phyloP scores from a whole-genome alignment of 2,329 filamentous ascomycete genomes.

The Bipolaris victoriae region DNA sequence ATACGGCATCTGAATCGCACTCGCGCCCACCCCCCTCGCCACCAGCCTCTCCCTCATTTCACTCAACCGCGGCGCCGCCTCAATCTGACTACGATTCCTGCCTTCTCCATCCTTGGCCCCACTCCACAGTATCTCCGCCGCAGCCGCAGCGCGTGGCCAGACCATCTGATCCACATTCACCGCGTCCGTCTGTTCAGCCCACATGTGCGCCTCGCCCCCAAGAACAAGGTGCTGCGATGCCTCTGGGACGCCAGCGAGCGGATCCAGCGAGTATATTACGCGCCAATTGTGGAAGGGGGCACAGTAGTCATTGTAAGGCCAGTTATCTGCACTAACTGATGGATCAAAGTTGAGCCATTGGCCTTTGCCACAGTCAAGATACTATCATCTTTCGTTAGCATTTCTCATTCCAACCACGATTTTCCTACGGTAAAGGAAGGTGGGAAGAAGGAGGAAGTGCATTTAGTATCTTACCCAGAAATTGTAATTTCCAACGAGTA shows the following conservation, averaged over 20 bases:
- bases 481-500: conserved; percentile 76
- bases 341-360: conserved; percentile 76
- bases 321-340: conserved; percentile 59
- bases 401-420: neutral
- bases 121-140: conserved; percentile 81
- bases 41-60: conserved; percentile 81
- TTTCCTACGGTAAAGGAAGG: no score
- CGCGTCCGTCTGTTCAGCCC: conserved; percentile 78
- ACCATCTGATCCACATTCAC: conserved; percentile 76
- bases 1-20: conserved; percentile 73
- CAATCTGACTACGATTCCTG: conserved; percentile 72
- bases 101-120: conserved; percentile 70
- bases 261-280: conserved; percentile 80
- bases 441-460: neutral
- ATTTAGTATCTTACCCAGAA: conserved; percentile 64
- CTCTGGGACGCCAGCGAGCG: conserved; percentile 67
- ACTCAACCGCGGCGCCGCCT: conserved; percentile 71
- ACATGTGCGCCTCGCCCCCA: conserved; percentile 79
- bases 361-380: conserved; percentile 82
- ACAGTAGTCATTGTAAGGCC: conserved; percentile 83
- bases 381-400: conserved; percentile 54
- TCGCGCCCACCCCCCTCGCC: conserved; percentile 67
- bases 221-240: conserved; percentile 71
- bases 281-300: conserved; percentile 80
- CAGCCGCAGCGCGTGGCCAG: conserved; percentile 78